phyloP scores from a whole-genome alignment of 441 rosid species.

The Erodium texanum region DNA sequence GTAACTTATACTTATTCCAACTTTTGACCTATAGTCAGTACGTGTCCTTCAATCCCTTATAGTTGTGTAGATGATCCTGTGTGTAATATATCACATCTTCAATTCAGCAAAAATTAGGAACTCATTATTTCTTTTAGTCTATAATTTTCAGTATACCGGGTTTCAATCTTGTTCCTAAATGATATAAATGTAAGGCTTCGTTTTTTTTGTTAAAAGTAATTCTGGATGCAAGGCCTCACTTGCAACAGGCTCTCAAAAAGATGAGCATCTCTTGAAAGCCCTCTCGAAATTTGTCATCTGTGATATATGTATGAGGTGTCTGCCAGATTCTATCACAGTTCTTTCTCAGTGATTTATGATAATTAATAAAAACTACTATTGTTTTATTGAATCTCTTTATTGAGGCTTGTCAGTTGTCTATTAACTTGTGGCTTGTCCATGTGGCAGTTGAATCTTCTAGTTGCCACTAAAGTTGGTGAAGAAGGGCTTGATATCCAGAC shows the following conservation, averaged over 20 bases:
- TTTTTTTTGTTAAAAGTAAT: neutral
- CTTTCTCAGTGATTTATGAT: constrained; percentile 1
- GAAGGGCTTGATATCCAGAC: constrained; percentile 98
- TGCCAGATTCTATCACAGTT: neutral
- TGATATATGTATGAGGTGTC: neutral
- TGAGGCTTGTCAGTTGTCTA: neutral
- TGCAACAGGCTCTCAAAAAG: neutral
- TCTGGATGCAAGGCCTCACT: constrained; percentile 1
- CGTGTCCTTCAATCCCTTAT: neutral
- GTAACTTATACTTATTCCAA: neutral
- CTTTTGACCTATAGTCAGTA: neutral
- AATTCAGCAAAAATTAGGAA: too few species aligned
- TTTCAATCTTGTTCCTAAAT: neutral
- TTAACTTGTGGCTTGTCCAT: constrained; percentile 15
- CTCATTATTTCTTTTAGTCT: too few species aligned
- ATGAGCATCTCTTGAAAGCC: neutral
- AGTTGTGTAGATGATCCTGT: too few species aligned
- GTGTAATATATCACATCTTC: too few species aligned
- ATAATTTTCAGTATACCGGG: too few species aligned
- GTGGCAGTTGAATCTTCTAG: constrained; percentile 82
- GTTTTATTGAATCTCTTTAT: neutral
- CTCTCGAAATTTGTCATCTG: neutral
- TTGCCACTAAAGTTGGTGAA: constrained; percentile 98
- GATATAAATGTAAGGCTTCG: neutral
- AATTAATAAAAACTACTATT: neutral